Conservation (phyloP, 768 basidiomycete genomes). For the Suillus placidus region DNA sequence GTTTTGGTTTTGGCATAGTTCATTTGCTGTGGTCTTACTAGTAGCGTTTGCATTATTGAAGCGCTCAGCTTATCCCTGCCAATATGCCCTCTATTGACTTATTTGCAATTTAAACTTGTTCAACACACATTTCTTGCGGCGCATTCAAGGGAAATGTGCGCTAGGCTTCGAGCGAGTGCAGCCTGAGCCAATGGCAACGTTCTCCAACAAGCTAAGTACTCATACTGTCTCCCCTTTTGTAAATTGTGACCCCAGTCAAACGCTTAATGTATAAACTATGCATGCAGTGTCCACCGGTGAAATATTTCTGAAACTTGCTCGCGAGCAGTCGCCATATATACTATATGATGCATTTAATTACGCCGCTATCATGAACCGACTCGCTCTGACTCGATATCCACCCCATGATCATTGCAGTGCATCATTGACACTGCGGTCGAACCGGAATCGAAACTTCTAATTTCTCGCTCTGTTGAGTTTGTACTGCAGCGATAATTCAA, state of each 20-base stretch:
- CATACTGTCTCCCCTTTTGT: not conserved
- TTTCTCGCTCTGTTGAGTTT: slow-evolving; percentile 1
- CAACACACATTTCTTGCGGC: not conserved
- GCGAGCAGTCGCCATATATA: not conserved
- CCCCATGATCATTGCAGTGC: not conserved
- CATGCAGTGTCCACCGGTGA: not conserved
- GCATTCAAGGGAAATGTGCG: not conserved
- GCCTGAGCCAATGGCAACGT: not conserved
- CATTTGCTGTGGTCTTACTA: not conserved
- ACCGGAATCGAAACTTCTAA: not conserved
- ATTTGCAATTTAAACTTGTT: not conserved
- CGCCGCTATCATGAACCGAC: not conserved
- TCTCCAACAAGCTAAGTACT: not conserved
- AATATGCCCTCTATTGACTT: not conserved
- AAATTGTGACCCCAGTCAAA: not conserved
- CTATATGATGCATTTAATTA: not conserved
- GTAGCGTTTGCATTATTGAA: not conserved
- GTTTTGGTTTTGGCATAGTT: not conserved
- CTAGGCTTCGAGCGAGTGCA: not conserved
- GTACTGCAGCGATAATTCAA: slow-evolving; percentile 6
- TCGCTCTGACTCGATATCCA: not conserved
- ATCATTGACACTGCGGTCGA: not conserved
- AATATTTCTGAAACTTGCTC: not conserved
- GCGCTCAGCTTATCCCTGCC: not conserved
- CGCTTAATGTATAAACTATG: too few species aligned